phyloP scores from a whole-genome alignment of 805 yeast genomes.

The Yarrowia deformans region DNA sequence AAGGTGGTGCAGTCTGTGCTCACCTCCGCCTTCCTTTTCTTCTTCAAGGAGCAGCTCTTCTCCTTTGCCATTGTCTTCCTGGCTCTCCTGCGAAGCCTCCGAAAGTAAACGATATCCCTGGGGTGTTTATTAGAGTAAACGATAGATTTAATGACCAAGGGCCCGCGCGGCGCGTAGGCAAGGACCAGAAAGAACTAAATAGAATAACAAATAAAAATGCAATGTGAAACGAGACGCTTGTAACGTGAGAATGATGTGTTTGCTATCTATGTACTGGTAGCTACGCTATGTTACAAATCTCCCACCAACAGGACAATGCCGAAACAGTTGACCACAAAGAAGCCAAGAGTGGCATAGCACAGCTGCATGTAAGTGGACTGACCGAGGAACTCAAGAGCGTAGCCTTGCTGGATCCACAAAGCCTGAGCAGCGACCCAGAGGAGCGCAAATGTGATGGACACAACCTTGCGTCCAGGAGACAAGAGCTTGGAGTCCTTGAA shows the following conservation, averaged over 20 bases:
- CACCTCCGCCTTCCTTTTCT: conserved; percentile 89
- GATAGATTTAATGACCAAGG: conserved; percentile 5
- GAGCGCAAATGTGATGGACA: conserved; percentile 48
- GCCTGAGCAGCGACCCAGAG: conserved; percentile 79
- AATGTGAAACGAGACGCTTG: background rate
- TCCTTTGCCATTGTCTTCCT: conserved; percentile 63
- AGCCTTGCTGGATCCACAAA: conserved; percentile 80
- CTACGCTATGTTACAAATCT: conserved; percentile 47
- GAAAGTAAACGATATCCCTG: conserved; percentile 32
- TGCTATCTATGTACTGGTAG: background rate
- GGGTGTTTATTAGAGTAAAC: conserved; percentile 24
- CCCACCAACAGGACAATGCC: conserved; percentile 64
- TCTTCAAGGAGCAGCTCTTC: conserved; percentile 86
- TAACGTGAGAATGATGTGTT: too few species aligned
- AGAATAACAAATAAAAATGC: background rate
- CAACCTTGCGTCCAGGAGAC: conserved; percentile 42
- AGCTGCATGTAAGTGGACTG: conserved; percentile 65
- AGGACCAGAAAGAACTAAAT: background rate
- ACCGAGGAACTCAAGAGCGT: conserved; percentile 81
- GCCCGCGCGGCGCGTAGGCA: conserved; percentile 1
- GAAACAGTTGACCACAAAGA: conserved; percentile 69
- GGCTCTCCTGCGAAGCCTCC: conserved; percentile 51
- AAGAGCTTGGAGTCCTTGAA: conserved; percentile 54
- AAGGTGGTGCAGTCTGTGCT: conserved; percentile 83
- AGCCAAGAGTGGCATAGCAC: conserved; percentile 61